Conservation (phyloP, 2,329 filamentous ascomycete genomes). For the Curvularia eragrostidis region DNA sequence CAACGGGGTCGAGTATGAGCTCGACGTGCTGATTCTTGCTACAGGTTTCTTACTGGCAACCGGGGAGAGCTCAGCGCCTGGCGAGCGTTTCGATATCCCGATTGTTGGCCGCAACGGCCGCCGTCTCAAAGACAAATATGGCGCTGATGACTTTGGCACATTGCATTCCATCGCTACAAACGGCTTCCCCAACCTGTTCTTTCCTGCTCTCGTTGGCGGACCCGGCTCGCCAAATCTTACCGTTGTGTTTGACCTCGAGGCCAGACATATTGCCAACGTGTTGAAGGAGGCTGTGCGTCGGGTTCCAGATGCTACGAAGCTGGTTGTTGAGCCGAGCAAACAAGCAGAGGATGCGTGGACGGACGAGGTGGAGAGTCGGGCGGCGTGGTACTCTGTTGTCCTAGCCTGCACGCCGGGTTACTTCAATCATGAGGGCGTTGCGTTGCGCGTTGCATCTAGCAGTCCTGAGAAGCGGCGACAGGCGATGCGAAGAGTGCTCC, state of each 20-base stretch:
- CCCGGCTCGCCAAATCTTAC: conserved; percentile 5
- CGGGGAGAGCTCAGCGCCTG: conserved; percentile 24
- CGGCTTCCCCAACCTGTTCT: conserved; percentile 30
- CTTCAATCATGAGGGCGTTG: conserved; percentile 16
- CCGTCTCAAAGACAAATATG: conserved; percentile 55
- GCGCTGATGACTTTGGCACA: conserved; percentile 47
- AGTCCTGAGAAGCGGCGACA: conserved; percentile 2
- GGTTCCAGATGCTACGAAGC: background rate
- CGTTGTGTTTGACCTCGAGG: conserved; percentile 6
- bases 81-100: conserved; percentile 33
- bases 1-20: conserved; percentile 54
- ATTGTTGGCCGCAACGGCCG: conserved; percentile 54
- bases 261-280: conserved; percentile 4
- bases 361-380: conserved; percentile 10
- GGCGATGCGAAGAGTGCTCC: conserved; percentile 10
- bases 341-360: conserved; percentile 18
- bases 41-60: conserved; percentile 51
- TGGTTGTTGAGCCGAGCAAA: conserved; percentile 12
- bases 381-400: conserved; percentile 13
- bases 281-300: conserved; percentile 4
- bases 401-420: conserved; percentile 21
- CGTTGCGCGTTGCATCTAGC: background rate
- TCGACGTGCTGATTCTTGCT: conserved; percentile 55
- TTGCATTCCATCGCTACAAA: conserved; percentile 50
- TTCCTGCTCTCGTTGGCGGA: conserved; percentile 1